Evolutionary conservation across 208 protist species (phyloP).

Genomic region (Trichomonas tenax): DNA sequence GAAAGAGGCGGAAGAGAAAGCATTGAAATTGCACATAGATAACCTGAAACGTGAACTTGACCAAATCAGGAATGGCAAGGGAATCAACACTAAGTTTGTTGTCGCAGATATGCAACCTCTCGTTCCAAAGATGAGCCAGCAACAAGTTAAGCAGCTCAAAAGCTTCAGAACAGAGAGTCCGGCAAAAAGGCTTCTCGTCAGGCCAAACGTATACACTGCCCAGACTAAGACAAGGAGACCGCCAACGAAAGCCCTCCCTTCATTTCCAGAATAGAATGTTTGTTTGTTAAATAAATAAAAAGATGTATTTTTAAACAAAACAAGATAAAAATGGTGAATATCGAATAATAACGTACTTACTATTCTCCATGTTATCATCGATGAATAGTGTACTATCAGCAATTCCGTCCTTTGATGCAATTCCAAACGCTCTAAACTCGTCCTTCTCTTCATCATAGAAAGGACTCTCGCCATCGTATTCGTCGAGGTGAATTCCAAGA

Average conservation of each 20-base stretch:
- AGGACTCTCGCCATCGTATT: too few relatives aligned
- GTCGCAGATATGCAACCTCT: background rate
- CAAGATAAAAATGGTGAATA: too few relatives aligned
- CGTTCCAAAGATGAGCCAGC: background rate
- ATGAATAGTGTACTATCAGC: too few relatives aligned
- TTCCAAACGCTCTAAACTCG: too few relatives aligned
- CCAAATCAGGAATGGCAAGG: background rate
- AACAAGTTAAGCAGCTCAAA: background rate
- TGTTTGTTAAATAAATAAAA: too few relatives aligned
- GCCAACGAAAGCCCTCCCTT: background rate
- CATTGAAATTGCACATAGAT: background rate
- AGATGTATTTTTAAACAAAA: too few relatives aligned
- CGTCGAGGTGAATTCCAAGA: too few relatives aligned
- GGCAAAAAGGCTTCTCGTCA: background rate
- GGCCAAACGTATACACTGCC: background rate
- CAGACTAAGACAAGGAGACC: background rate
- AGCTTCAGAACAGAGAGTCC: background rate
- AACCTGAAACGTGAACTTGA: background rate
- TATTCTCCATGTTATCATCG: too few relatives aligned
- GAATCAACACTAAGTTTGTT: background rate
- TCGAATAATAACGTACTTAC: too few relatives aligned
- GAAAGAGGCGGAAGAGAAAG: background rate
- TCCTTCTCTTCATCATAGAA: too few relatives aligned
- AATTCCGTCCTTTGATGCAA: too few relatives aligned
- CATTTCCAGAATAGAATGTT: background rate